A percentile compares a stretch with the other conserved stretches of the same genome.
Evolutionary conservation across 805 yeast species (phyloP).

Genomic region (Saccharomyces eubayanus): DNA sequence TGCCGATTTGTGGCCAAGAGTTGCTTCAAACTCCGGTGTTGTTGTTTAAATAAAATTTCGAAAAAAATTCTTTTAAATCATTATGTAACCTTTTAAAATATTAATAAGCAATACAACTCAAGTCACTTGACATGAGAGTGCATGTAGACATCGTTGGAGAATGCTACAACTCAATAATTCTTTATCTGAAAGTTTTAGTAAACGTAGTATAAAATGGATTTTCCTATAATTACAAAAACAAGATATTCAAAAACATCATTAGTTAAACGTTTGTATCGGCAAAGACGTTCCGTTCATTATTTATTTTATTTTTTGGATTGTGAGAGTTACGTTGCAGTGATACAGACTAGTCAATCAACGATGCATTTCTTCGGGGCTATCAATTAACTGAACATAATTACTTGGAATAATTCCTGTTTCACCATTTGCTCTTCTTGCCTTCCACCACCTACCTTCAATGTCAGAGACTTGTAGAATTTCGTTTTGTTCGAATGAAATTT

Average conservation of each 20-base stretch:
- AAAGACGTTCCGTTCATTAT: not conserved
- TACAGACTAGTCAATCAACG: not conserved
- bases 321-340: not conserved
- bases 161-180: not conserved
- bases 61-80: not conserved
- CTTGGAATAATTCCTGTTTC: conserved; percentile 95
- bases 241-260: not conserved
- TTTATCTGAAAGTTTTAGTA: not conserved
- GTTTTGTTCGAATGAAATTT: conserved; percentile 81
- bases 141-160: not conserved
- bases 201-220: not conserved
- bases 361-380: conserved; percentile 14
- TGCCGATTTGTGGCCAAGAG: conserved; percentile 99
- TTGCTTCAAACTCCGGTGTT: conserved; percentile 99
- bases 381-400: conserved; percentile 76
- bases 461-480: conserved; percentile 89
- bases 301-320: not conserved
- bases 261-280: not conserved
- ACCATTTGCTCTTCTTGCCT: conserved; percentile 81
- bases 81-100: not conserved
- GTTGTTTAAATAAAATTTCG: conserved; percentile 60
- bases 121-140: not conserved
- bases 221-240: not conserved
- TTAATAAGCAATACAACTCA: not conserved
- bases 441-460: conserved; percentile 98